phyloP scores from a whole-genome alignment of 164 flowering plant genomes.

The Liriodendron chinense region DNA sequence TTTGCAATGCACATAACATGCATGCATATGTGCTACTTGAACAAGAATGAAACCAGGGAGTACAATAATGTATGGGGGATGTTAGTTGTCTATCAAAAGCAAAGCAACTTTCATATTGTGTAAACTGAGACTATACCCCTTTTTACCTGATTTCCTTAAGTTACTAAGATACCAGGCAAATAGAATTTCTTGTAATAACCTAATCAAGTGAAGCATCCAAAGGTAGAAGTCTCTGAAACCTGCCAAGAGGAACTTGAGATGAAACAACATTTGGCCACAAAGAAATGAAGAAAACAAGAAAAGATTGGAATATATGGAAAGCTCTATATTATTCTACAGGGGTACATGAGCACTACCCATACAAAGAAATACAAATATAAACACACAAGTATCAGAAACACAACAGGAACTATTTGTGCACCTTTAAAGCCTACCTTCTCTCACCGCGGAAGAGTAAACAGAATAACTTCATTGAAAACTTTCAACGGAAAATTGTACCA shows the following conservation, averaged over 20 bases:
- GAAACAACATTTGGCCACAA: not conserved
- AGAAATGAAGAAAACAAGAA: not conserved
- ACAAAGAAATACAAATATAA: constrained; percentile 14
- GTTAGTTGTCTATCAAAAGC: not conserved
- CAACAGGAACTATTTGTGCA: constrained; percentile 5
- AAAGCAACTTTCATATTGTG: not conserved
- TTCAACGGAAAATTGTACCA: not conserved
- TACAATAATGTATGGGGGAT: no score
- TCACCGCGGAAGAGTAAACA: constrained; percentile 3
- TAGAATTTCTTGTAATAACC: not conserved
- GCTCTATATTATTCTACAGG: constrained; percentile 17
- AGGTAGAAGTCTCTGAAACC: not conserved
- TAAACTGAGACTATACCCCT: not conserved
- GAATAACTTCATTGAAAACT: constrained; percentile 6
- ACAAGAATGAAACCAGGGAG: not conserved
- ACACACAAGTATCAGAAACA: constrained; percentile 17
- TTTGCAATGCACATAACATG: no score
- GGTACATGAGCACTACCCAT: constrained; percentile 12
- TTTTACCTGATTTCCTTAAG: not conserved
- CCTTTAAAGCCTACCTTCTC: constrained; percentile 19
- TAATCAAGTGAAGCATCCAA: not conserved
- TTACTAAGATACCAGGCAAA: not conserved
- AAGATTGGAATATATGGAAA: not conserved
- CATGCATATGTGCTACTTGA: not conserved
- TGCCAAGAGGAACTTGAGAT: not conserved